phyloP scores from a whole-genome alignment of 1,284 basidiomycete species.

The Naganishia albida region DNA sequence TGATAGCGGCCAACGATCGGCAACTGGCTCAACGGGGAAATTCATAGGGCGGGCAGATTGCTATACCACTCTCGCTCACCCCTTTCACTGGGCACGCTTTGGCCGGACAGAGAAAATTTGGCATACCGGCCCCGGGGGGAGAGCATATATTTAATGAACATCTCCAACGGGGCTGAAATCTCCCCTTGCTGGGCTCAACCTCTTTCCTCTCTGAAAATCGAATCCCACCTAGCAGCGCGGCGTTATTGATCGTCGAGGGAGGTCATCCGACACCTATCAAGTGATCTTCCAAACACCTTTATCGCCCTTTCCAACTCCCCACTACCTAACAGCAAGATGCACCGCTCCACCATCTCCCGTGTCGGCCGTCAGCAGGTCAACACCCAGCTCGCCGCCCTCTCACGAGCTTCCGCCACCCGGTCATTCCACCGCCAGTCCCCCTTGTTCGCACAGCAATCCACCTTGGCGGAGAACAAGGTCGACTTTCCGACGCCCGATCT shows the following conservation, averaged over 20 bases:
- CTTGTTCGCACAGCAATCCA: conserved; percentile 1
- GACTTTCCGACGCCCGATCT: background rate
- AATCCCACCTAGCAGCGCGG: too few species aligned
- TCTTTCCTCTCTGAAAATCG: background rate
- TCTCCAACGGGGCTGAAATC: background rate
- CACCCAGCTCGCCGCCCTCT: conserved; percentile 1
- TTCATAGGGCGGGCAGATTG: background rate
- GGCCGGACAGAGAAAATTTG: conserved; percentile 13
- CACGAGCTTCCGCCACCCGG: background rate
- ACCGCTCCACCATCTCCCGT: conserved; percentile 15
- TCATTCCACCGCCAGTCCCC: conserved; percentile 19
- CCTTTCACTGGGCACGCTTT: background rate
- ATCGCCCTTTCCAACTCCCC: background rate
- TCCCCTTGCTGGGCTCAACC: background rate
- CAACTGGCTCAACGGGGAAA: background rate
- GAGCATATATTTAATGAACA: conserved; percentile 8
- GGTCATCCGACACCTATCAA: conserved; percentile 4
- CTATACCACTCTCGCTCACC: conserved; percentile 29
- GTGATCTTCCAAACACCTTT: background rate
- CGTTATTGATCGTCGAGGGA: background rate
- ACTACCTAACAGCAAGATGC: background rate
- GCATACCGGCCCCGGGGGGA: background rate
- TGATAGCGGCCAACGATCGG: conserved; percentile 14
- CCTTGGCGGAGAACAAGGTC: background rate
- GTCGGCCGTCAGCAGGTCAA: conserved; percentile 21